phyloP scores from a whole-genome alignment of 2,329 filamentous ascomycete genomes.

The Epichloe brachyelytri region DNA sequence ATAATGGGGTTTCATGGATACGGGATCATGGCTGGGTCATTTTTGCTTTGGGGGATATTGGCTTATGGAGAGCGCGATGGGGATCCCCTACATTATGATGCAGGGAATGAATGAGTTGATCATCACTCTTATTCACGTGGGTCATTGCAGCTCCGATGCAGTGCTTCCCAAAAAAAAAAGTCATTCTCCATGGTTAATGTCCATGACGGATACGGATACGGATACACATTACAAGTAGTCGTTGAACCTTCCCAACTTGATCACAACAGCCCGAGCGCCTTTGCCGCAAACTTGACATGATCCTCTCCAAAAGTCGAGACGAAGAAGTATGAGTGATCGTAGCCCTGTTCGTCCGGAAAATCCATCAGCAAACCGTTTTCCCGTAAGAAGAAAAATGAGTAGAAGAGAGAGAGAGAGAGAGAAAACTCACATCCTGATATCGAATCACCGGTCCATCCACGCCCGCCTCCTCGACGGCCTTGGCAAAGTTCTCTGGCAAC shows the following conservation, averaged over 20 bases:
- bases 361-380: neutral
- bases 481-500: constrained; percentile 82
- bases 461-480: constrained; percentile 64
- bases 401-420: too few relatives aligned
- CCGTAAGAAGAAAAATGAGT: too few relatives aligned
- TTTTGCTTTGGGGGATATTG: neutral
- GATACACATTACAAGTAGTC: too few relatives aligned
- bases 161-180: too few relatives aligned
- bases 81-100: too few relatives aligned
- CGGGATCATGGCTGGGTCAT: neutral
- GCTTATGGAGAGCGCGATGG: too few relatives aligned
- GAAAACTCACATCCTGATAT: constrained; percentile 55
- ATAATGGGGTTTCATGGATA: constrained; percentile 5
- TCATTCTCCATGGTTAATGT: too few relatives aligned
- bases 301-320: constrained; percentile 84
- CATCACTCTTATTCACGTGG: too few relatives aligned
- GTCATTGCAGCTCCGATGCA: too few relatives aligned
- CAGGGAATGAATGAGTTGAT: too few relatives aligned
- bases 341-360: constrained; percentile 44
- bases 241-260: too few relatives aligned
- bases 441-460: constrained; percentile 62
- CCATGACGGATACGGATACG: too few relatives aligned
- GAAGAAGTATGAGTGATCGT: constrained; percentile 97
- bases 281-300: constrained; percentile 84
- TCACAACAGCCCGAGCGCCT: constrained; percentile 46